Evolutionary conservation across 139 green algal species (phyloP).

Genomic region (Chlorella sp.): DNA sequence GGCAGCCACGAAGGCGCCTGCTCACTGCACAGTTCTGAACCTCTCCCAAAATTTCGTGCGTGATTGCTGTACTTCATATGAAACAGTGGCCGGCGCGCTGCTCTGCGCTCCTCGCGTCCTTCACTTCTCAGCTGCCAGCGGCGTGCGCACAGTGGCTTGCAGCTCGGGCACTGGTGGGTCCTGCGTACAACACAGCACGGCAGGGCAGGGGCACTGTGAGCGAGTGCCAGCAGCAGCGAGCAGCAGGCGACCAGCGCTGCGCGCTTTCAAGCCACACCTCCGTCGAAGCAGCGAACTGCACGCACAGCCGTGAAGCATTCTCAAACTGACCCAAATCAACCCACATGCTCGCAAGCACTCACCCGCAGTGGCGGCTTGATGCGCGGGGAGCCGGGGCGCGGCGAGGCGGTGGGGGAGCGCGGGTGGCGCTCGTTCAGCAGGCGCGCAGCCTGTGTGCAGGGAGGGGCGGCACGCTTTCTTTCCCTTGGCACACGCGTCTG

Average conservation of each 20-base stretch:
- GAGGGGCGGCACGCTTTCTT: too few species aligned
- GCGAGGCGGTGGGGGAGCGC: conserved; percentile 1
- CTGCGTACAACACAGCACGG: too few species aligned
- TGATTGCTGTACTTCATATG: background rate
- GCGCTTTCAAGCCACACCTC: too few species aligned
- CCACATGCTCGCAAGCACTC: background rate
- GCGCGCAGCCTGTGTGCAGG: conserved; percentile 19
- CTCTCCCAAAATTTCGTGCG: too few species aligned
- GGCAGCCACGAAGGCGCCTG: too few species aligned
- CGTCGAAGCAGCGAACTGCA: background rate
- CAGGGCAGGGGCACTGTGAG: too few species aligned
- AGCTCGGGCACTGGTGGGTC: conserved; percentile 10
- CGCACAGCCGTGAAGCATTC: too few species aligned
- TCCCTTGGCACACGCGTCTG: too few species aligned
- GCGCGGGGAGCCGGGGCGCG: background rate
- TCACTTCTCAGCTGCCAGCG: background rate
- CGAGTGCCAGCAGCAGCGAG: too few species aligned
- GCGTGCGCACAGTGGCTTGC: background rate
- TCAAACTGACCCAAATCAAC: background rate
- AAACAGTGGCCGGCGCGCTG: too few species aligned
- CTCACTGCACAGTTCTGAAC: too few species aligned
- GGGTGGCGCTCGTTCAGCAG: conserved; percentile 14
- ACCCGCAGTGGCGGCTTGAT: conserved; percentile 10
- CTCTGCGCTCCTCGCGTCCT: background rate
- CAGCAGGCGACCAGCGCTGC: too few species aligned